Evolutionary conservation across 108 stramenopile genomes (phyloP).

Genomic region (Skeletonema costatum): DNA sequence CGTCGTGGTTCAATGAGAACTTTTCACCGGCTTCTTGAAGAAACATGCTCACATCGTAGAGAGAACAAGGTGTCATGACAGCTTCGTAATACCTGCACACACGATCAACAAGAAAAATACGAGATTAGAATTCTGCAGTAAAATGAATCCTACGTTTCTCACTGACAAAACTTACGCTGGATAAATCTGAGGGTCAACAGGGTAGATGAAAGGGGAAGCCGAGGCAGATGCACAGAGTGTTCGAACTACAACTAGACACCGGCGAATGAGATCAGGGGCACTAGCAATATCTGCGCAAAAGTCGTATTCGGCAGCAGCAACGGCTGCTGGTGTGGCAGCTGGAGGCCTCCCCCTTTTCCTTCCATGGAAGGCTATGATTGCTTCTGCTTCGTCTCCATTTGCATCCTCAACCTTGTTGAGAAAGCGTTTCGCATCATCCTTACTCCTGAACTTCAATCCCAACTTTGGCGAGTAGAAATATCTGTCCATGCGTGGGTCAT

Average conservation of each 20-base stretch:
- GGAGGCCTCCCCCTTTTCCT: conserved; percentile 4
- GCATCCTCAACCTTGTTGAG: conserved; percentile 1
- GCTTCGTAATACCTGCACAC: conserved; percentile 75
- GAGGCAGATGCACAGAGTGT: conserved; percentile 62
- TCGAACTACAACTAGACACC: conserved; percentile 85
- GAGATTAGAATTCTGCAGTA: background rate
- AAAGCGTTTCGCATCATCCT: conserved; percentile 21
- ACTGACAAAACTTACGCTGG: conserved; percentile 48
- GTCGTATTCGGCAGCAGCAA: conserved; percentile 47
- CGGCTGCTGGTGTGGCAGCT: background rate
- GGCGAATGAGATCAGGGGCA: conserved; percentile 82
- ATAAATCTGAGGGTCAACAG: conserved; percentile 84
- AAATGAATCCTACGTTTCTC: background rate
- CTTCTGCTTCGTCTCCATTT: conserved; percentile 19
- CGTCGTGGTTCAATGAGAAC: conserved; percentile 10
- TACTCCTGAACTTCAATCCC: conserved; percentile 18
- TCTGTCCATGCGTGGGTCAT: conserved; percentile 17
- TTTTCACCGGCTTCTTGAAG: conserved; percentile 61
- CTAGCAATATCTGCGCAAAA: conserved; percentile 79
- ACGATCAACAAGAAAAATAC: background rate
- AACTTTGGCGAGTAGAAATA: conserved; percentile 28
- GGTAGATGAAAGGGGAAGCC: conserved; percentile 80
- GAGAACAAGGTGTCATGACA: conserved; percentile 76
- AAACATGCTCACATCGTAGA: conserved; percentile 68
- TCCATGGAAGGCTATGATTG: conserved; percentile 34